A percentile compares a stretch with the other conserved stretches of the same genome.
Evolutionary conservation across 345 rosid species (phyloP).

Genomic region (Melastoma malabathricum): DNA sequence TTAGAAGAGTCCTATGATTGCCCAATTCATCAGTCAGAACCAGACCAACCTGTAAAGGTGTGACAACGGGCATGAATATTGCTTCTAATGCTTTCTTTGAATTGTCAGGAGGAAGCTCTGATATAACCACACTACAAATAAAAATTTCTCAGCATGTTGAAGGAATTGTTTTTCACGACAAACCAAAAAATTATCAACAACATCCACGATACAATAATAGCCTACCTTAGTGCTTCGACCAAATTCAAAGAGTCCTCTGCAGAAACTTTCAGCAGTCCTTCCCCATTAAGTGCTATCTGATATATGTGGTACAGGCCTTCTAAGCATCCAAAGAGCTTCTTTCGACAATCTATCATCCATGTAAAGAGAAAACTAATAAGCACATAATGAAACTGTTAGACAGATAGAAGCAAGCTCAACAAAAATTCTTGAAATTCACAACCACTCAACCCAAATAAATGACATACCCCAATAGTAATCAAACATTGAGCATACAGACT

Average conservation of each 20-base stretch:
- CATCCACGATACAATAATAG: background rate
- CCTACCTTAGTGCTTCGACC: slow-evolving; percentile 89
- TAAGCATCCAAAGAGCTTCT: slow-evolving; percentile 69
- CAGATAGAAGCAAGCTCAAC: no score
- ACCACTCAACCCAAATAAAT: background rate
- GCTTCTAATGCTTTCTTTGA: slow-evolving; percentile 81
- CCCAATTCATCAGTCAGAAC: slow-evolving; percentile 3
- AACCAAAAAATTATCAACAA: background rate
- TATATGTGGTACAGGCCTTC: slow-evolving; percentile 74
- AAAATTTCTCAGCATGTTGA: slow-evolving; percentile 9
- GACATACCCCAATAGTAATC: background rate
- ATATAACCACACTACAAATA: slow-evolving; percentile 77
- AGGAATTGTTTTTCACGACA: slow-evolving; percentile 6
- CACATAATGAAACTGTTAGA: background rate
- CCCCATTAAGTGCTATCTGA: slow-evolving; percentile 63
- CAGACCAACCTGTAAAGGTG: slow-evolving; percentile 66
- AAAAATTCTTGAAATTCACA: no score
- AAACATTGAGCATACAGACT: background rate
- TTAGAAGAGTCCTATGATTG: slow-evolving; percentile 10
- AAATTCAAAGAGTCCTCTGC: slow-evolving; percentile 85
- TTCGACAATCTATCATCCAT: slow-evolving; percentile 64
- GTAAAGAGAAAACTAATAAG: slow-evolving; percentile 6
- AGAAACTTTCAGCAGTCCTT: slow-evolving; percentile 72
- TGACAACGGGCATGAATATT: slow-evolving; percentile 69
- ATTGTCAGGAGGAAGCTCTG: slow-evolving; percentile 78